Base-by-base conservation (phyloP, 2,329 filamentous ascomycete genomes). In the Fusarium verticillioides region DNA sequence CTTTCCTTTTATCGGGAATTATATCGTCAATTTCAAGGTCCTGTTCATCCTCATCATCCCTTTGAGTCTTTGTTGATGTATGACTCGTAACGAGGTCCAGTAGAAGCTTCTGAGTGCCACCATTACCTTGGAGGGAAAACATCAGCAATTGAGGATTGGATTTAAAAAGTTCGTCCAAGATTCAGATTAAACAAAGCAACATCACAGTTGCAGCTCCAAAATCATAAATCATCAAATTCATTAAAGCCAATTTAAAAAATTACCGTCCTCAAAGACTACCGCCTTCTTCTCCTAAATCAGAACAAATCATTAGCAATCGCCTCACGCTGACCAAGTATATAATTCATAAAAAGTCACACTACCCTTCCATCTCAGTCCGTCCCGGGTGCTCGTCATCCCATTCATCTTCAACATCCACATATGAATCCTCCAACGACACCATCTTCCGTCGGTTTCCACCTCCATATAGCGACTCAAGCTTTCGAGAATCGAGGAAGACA, bases 321-420 rank as follows among this genome's bases (percentile, higher is more conserved):
- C 21, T 44, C 32, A 37, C 32, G 26, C 49, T 32, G 15, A 36
- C 28, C 34, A 32, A 21, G 30, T 57, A 43, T 49, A n/a, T 30
- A 30, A 16, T 16, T 54, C 34, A 21, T 40, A 54, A 54, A n/a
- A 43, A 30, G n/a, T 28, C 15, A n/a, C 40, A 32, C 43, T 47
- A 70, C 19, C 57, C 72, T 44, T 74, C 72, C 72, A 74, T 74
- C 71, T 74, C 72, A 16, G 65, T 73, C 6, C 69, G 40, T 1
- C 63, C 60, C 0, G 57, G 52, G 7, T 72, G 49, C 12, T 72
- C 72, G 21, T 72, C 71, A 16, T 74, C 72, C 72, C 72, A 74
- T 13, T 69, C 71, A 57, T 73, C 72, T 23, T 74, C 72, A 39
- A 73, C 71, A 26, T 74, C 72, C 18, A 73, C 68, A 44, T 69